phyloP scores from a whole-genome alignment of 768 basidiomycete genomes.

The Boletus vinaceobasis region DNA sequence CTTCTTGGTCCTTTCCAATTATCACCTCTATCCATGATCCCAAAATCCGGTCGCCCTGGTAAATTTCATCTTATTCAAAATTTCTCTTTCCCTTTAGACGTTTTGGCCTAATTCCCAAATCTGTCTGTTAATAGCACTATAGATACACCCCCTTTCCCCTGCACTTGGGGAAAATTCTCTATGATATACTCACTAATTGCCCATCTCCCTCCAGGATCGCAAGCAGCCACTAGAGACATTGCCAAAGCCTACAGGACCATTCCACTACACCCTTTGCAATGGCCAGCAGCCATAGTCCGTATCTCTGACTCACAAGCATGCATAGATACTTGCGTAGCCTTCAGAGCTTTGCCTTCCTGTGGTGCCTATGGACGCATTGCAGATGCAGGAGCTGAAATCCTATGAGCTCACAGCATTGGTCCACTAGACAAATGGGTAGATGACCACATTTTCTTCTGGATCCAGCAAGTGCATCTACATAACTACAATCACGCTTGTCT shows the following conservation, averaged over 20 bases:
- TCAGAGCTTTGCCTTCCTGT: neutral
- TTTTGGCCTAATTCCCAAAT: rapidly evolving
- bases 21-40: neutral
- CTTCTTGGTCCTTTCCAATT: neutral
- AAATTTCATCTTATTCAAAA: slow-evolving; percentile 1
- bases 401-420: neutral
- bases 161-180: slow-evolving; percentile 1
- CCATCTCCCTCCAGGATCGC: too few relatives aligned
- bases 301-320: neutral
- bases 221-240: neutral
- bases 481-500: too few relatives aligned
- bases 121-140: neutral
- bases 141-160: neutral
- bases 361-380: neutral
- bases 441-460: neutral
- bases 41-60: neutral
- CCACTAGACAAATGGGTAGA: neutral
- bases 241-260: neutral
- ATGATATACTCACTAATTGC: neutral
- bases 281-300: neutral
- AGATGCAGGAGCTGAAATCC: neutral
- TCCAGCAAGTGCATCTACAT: too few relatives aligned
- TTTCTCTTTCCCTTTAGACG: neutral
- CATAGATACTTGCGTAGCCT: neutral
- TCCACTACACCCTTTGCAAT: neutral